phyloP scores from a whole-genome alignment of 345 rosid species.

The Noccaea caerulescens region DNA sequence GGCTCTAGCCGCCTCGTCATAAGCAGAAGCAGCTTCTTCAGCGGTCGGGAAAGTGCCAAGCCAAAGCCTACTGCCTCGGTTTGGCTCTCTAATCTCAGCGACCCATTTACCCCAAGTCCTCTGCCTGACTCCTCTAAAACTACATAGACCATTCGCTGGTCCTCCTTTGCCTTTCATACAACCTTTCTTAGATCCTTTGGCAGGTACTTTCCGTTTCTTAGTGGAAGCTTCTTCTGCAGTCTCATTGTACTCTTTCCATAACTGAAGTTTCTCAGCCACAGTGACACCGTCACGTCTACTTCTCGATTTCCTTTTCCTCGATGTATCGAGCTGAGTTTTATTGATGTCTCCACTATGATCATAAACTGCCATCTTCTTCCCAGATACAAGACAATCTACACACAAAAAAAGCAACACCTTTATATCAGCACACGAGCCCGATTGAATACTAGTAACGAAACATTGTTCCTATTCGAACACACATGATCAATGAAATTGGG shows the following conservation, averaged over 20 bases:
- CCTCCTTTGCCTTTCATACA: slow-evolving; percentile 98
- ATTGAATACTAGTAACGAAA: neutral
- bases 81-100: slow-evolving; percentile 84
- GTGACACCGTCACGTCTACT: slow-evolving; percentile 51
- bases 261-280: slow-evolving; percentile 57
- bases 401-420: neutral
- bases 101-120: slow-evolving; percentile 97
- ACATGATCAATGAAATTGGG: neutral
- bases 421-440: neutral
- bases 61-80: slow-evolving; percentile 73
- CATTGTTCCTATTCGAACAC: neutral
- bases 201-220: slow-evolving; percentile 56
- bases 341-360: slow-evolving; percentile 23
- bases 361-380: slow-evolving; percentile 44
- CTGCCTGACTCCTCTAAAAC: slow-evolving; percentile 83
- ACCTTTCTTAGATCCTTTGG: slow-evolving; percentile 77
- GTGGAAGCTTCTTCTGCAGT: slow-evolving; percentile 28
- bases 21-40: slow-evolving; percentile 71
- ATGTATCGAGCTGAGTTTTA: slow-evolving; percentile 27
- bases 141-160: slow-evolving; percentile 62
- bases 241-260: slow-evolving; percentile 65
- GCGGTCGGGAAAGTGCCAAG: slow-evolving; percentile 87
- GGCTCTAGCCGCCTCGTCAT: slow-evolving; percentile 72
- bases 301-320: slow-evolving; percentile 61
- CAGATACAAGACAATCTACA: slow-evolving; percentile 21